phyloP scores from a whole-genome alignment of 2,329 filamentous ascomycete species.

The Aspergillus glaucus region DNA sequence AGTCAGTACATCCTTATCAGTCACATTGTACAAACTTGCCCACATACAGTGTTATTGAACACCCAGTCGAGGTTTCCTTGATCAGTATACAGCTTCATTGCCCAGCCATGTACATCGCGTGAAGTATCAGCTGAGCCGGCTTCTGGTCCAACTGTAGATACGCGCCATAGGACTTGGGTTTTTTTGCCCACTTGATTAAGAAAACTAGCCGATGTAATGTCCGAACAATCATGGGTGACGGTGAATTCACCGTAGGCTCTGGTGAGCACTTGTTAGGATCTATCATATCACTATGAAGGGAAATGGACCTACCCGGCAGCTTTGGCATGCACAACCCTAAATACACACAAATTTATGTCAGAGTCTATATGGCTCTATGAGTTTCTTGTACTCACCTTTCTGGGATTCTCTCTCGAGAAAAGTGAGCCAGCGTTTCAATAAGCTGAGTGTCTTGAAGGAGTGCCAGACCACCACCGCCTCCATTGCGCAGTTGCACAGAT shows the following conservation, averaged over 20 bases:
- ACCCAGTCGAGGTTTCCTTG: constrained; percentile 49
- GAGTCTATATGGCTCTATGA: no score
- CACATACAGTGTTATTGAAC: constrained; percentile 21
- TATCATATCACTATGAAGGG: constrained; percentile 6
- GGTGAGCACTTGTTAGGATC: no score
- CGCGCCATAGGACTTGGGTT: no score
- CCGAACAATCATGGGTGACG: no score
- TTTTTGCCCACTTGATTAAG: no score
- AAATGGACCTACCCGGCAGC: constrained; percentile 17
- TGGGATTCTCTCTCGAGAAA: constrained; percentile 55
- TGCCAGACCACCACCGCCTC: constrained; percentile 31
- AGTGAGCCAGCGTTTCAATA: constrained; percentile 55
- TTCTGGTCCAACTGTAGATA: no score
- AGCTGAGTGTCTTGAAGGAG: constrained; percentile 52
- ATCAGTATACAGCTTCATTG: no score
- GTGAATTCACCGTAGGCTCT: no score
- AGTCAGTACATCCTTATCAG: not conserved
- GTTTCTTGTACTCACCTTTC: constrained; percentile 34
- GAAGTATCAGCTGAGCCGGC: no score
- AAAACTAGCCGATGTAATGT: no score
- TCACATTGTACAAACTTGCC: no score
- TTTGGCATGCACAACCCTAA: constrained; percentile 15
- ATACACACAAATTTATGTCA: not conserved
- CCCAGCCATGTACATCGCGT: no score
- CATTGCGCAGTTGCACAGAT: constrained; percentile 8